phyloP scores from a whole-genome alignment of 495 filamentous ascomycete genomes.

The Gamarada debralockiae region DNA sequence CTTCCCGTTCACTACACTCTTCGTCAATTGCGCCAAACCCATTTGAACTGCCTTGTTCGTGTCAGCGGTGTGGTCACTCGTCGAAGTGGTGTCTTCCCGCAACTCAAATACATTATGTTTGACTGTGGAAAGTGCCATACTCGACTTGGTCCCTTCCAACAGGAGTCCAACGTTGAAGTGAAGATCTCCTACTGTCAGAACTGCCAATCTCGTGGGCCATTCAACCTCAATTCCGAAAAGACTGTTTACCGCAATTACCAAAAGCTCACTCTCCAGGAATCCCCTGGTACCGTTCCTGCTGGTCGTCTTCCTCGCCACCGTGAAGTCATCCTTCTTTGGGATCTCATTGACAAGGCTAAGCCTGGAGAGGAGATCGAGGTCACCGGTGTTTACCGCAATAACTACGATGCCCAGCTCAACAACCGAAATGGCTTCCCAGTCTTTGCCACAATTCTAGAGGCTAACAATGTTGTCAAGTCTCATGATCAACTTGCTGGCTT shows the following conservation, averaged over 20 bases:
- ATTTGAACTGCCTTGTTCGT: slow-evolving; percentile 94
- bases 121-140: slow-evolving; percentile 90
- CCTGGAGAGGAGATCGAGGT: slow-evolving; percentile 98
- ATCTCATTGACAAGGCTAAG: slow-evolving; percentile 94
- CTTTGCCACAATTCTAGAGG: slow-evolving; percentile 95
- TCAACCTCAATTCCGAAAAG: slow-evolving; percentile 94
- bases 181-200: slow-evolving; percentile 96
- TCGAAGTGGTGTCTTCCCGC: slow-evolving; percentile 95
- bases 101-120: slow-evolving; percentile 97
- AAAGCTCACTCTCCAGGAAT: slow-evolving; percentile 95
- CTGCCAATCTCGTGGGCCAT: slow-evolving; percentile 93
- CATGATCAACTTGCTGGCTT: slow-evolving; percentile 99
- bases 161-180: slow-evolving; percentile 93
- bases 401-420: slow-evolving; percentile 95
- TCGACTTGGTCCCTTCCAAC: slow-evolving; percentile 92
- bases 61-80: slow-evolving; percentile 95
- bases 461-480: slow-evolving; percentile 93
- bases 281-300: slow-evolving; percentile 93
- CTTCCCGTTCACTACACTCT: slow-evolving; percentile 95
- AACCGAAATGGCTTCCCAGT: slow-evolving; percentile 99
- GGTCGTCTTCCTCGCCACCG: slow-evolving; percentile 93
- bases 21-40: slow-evolving; percentile 90
- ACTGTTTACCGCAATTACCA: slow-evolving; percentile 99
- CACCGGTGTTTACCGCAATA: slow-evolving; percentile 97
- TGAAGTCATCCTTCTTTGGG: slow-evolving; percentile 94